These are phyloP conservation scores for Penicillium daleae DNA, from an alignment of 495 filamentous ascomycete genomes.

Conservation along the genomic window DNA sequence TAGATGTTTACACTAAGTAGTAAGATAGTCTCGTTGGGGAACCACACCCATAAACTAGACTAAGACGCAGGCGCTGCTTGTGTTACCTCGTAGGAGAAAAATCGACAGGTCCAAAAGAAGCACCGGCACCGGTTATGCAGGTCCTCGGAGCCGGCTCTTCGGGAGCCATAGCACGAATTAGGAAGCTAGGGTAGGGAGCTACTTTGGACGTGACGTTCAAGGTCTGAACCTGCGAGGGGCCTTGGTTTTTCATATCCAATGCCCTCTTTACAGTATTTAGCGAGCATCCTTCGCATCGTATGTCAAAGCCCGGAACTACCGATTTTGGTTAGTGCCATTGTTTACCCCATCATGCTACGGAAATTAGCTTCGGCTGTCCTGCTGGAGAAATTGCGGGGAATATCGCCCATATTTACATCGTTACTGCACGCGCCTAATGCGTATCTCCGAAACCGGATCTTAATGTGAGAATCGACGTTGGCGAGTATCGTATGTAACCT, in stretches of 20 bases:
- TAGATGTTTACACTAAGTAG: no score
- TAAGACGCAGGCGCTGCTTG: conserved; percentile 19
- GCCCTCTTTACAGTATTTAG: not conserved
- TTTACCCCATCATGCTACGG: not conserved
- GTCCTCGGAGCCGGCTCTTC: conserved; percentile 2
- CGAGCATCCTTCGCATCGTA: not conserved
- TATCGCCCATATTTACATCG: not conserved
- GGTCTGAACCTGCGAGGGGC: not conserved
- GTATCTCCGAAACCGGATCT: not conserved
- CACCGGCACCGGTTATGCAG: conserved; percentile 13
- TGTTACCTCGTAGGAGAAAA: conserved; percentile 18
- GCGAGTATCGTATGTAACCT: conserved; percentile 13
- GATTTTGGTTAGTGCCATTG: not conserved
- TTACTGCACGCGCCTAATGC: not conserved
- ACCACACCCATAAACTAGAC: conserved; percentile 11
- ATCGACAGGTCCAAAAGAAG: conserved; percentile 12
- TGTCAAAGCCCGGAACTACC: not conserved
- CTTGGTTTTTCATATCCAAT: not conserved
- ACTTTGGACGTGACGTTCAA: not conserved
- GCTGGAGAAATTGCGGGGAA: not conserved
- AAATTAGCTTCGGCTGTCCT: not conserved
- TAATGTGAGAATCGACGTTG: not conserved
- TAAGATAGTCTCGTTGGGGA: no score
- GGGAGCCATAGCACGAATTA: not conserved
- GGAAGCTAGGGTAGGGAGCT: not conserved